Conservation (phyloP, 129 eudicot species). For the Kitagawia praeruptora region DNA sequence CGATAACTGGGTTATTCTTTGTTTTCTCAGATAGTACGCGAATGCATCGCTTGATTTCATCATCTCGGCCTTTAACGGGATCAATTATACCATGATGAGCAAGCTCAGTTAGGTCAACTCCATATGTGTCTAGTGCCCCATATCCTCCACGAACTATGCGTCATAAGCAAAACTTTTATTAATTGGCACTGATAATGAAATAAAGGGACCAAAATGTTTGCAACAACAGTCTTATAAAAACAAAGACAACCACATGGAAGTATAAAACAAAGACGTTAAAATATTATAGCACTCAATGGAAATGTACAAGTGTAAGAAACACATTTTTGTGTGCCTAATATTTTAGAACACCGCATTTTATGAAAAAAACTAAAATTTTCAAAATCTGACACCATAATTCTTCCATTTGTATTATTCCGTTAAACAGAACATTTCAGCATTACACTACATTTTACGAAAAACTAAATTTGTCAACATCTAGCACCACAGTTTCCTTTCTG, state of each 20-base stretch:
- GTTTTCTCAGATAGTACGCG: constrained; percentile 77
- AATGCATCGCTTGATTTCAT: constrained; percentile 82
- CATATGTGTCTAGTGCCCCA: constrained; percentile 81
- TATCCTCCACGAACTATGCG: constrained; percentile 77
- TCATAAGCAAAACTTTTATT: constrained; percentile 4
- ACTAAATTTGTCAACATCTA: background rate
- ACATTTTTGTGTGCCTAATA: background rate
- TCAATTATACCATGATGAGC: constrained; percentile 85
- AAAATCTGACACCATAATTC: background rate
- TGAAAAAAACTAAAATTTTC: background rate
- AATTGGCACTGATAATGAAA: background rate
- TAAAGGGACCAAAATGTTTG: background rate
- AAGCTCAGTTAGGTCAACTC: constrained; percentile 85
- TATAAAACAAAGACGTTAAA: background rate
- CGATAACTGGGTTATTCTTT: constrained; percentile 87
- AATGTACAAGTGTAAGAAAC: background rate
- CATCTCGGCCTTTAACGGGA: constrained; percentile 92
- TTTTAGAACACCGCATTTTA: background rate
- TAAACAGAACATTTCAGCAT: background rate
- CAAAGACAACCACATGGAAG: background rate
- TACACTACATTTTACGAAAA: too few species aligned
- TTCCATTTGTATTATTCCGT: background rate
- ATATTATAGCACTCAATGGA: background rate
- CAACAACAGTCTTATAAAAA: background rate
- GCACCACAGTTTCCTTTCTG: background rate